Base-by-base conservation (phyloP, 2,329 filamentous ascomycete genomes). In the Emergomyces africanus region DNA sequence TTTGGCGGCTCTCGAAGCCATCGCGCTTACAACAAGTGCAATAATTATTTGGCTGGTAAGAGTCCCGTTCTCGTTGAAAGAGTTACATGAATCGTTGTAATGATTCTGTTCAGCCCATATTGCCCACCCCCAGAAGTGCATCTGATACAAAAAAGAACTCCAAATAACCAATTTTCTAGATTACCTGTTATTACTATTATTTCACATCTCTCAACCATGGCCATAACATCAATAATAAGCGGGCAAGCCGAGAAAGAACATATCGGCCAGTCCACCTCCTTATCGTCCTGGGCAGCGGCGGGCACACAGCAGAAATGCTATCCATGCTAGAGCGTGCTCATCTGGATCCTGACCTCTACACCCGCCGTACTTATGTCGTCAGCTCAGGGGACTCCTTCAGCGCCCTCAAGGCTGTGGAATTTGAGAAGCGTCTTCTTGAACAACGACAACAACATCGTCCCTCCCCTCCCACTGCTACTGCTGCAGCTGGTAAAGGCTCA, bases 291-390 rank as follows among this genome's bases (percentile, higher is more conserved):
- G 94, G 94, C 57, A 95, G 89, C 2, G 94, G 94, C 37, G 94
- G 94, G 0, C 94, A 99, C 74, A 96, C 94, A 0, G 86, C 90
- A 54, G 94, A 99, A 74, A 95, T 99, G 88, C 79, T 96, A 63
- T 84, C 87, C 68, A 88, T 96, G 77, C 83, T 99, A 78, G 65
- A 81, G 80, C 64, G 82, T 81, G 68, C 78, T 77, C 60, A 73
- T 74, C 44, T 78, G 46, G 67, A 74, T 50, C 77, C 63, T 50
- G 70, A 58, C 70, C 72, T 67, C 74, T 85, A 74, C 69, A 77
- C 75, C 5, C 85, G 88, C 66, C 83, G 94, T 30, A 92, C 89
- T 33, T 99, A 95, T 71, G 75, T 95, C 25, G 79, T 95, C 58
- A 88, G 86, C 63, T 84, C 82, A 1, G 90, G 88, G 0, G 94